Base-by-base conservation (phyloP, 2,329 filamentous ascomycete species). In the Huntiella bhutanensis region DNA sequence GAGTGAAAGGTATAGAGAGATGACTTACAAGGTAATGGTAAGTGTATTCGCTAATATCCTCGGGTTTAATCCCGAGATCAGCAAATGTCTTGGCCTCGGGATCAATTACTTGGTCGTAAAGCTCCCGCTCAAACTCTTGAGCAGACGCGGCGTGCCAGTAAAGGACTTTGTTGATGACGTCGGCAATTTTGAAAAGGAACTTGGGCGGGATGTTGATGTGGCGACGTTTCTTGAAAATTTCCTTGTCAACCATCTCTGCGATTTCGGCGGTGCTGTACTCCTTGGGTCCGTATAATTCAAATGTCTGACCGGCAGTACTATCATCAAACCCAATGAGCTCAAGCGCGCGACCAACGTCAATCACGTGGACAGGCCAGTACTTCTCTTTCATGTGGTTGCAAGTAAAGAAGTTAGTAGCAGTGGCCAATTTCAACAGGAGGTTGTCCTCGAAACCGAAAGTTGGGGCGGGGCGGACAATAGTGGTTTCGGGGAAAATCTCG, bases 391-490 rank as follows among this genome's bases (percentile, higher is more conserved):
- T 85, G 67, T 88, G 76, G 67, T 98, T 98, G 49, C 85, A 74
- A 17, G 86, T 95, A 58, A 96, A 73, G 49, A 94, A 59, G 61
- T 93, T 93, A 50, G 77, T 76, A 8, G 79, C 70, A 53, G 77
- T 73, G 37, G 88, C 91, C 45, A 96, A 76, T 59, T 77, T 83
- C 62, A 93, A 77, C 34, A 98, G 76, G 39, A 98, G 74, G 56
- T 80, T 80, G 64, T 98, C 91, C 64, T 98, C 91, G 58, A 86
- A 93, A 33, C 91, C 91, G 59, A 93, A 98, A 62, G 94, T 74
- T 45, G 87, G 91, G 10, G 88, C 83, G 39, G 91, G 91, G 52
- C 91, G 78, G 53, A 98, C 91, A 55, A 98, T 86, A 40, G 91
- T 98, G 13, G 91, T 93, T 66, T 98, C 91, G 19, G 91, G 91